A percentile compares a stretch with the other conserved stretches of the same genome.
Conservation (phyloP, 768 basidiomycete genomes). For the Kwoniella mangroviensis region DNA sequence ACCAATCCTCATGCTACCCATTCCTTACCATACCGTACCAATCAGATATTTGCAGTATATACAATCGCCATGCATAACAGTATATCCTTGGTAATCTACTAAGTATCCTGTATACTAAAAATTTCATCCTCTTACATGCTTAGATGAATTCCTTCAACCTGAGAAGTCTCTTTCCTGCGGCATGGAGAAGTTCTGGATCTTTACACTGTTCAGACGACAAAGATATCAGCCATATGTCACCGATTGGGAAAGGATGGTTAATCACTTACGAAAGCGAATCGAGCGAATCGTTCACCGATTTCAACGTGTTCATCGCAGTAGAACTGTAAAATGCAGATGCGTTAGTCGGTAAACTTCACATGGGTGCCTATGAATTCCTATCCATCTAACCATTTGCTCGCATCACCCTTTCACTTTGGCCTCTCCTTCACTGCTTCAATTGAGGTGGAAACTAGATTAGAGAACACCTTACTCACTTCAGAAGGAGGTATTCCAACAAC, state of each 20-base stretch:
- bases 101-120: neutral
- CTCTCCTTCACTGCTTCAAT: too few relatives aligned
- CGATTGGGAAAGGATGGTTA: neutral
- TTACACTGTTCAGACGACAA: slow-evolving; percentile 72
- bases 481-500: slow-evolving; percentile 94
- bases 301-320: slow-evolving; percentile 83
- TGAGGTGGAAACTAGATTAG: too few relatives aligned
- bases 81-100: neutral
- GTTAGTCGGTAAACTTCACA: too few relatives aligned
- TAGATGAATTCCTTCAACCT: slow-evolving; percentile 70
- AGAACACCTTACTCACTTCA: slow-evolving; percentile 67
- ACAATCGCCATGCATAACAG: slow-evolving; percentile 7
- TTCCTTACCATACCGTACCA: too few relatives aligned
- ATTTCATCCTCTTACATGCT: neutral
- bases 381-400: too few relatives aligned
- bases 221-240: neutral
- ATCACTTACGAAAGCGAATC: slow-evolving; percentile 69
- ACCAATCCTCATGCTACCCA: too few relatives aligned
- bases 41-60: too few relatives aligned
- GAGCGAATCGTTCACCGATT: slow-evolving; percentile 83
- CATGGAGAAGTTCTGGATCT: slow-evolving; percentile 78
- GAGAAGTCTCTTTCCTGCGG: slow-evolving; percentile 81
- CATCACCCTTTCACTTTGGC: too few relatives aligned
- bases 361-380: too few relatives aligned
- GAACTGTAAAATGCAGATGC: slow-evolving; percentile 65